These are phyloP conservation scores for Prototheca wickerhamii DNA, from an alignment of 163 green algal species.

Conservation along the genomic window DNA sequence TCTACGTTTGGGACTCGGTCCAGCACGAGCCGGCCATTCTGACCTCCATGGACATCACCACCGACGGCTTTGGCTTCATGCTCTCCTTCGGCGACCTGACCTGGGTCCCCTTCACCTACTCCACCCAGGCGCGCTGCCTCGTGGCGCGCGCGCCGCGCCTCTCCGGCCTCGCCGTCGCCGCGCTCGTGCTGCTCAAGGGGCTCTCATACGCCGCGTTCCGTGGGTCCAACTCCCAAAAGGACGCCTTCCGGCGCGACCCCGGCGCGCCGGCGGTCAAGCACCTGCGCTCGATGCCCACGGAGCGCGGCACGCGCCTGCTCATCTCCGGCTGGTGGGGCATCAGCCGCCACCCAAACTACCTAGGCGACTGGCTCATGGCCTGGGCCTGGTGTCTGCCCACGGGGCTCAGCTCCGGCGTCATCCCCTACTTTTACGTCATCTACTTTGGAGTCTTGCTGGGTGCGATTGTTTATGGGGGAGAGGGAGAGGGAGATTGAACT, in stretches of 20 bases:
- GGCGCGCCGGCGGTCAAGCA: slow-evolving; percentile 52
- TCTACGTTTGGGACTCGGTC: slow-evolving; percentile 74
- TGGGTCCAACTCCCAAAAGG: slow-evolving; percentile 90
- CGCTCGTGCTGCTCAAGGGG: slow-evolving; percentile 58
- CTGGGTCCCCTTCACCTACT: slow-evolving; percentile 98
- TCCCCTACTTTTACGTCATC: slow-evolving; percentile 93
- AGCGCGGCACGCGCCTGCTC: slow-evolving; percentile 73
- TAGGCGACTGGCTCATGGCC: slow-evolving; percentile 94
- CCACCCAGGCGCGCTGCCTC: slow-evolving; percentile 34
- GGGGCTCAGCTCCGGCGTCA: slow-evolving; percentile 49
- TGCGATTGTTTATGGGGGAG: no score
- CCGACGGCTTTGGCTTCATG: slow-evolving; percentile 98
- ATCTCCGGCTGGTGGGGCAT: slow-evolving; percentile 87
- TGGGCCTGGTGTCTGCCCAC: slow-evolving; percentile 70
- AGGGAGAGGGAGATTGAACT: background rate
- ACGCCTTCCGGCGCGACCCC: slow-evolving; percentile 82
- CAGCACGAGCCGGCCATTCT: slow-evolving; percentile 80
- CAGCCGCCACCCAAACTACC: slow-evolving; percentile 96
- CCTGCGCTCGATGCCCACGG: slow-evolving; percentile 71
- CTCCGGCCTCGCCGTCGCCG: slow-evolving; percentile 17
- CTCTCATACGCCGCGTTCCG: slow-evolving; percentile 87
- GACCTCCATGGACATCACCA: slow-evolving; percentile 98
- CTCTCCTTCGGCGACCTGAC: slow-evolving; percentile 92
- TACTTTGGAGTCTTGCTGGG: slow-evolving; percentile 77
- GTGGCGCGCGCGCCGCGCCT: slow-evolving; percentile 33